Evolutionary conservation across 495 filamentous ascomycete species (phyloP).

Genomic region (Lichina pygmaea): DNA sequence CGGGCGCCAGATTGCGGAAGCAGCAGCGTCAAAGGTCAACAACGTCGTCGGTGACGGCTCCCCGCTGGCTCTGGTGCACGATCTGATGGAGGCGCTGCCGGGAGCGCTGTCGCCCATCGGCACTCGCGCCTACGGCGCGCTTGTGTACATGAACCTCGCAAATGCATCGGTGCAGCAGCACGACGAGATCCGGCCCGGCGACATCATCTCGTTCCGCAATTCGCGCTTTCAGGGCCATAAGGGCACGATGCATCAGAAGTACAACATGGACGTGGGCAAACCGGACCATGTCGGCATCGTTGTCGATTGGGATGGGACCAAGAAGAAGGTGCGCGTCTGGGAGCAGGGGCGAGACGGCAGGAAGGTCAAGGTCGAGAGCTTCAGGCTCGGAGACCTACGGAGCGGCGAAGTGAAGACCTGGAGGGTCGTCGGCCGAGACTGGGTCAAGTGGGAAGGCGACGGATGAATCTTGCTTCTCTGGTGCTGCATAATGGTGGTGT

Average conservation of each 20-base stretch:
- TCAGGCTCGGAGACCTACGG: constrained; percentile 70
- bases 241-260: constrained; percentile 85
- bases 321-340: constrained; percentile 91
- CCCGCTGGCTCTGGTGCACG: constrained; percentile 43
- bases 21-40: constrained; percentile 41
- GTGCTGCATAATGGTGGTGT: no score
- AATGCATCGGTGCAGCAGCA: constrained; percentile 74
- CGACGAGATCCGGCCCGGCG: constrained; percentile 84
- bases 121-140: constrained; percentile 63
- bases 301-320: constrained; percentile 95
- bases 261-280: constrained; percentile 65
- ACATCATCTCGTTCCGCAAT: constrained; percentile 83
- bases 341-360: constrained; percentile 87
- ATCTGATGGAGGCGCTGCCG: constrained; percentile 46
- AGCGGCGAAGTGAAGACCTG: constrained; percentile 95
- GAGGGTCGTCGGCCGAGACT: constrained; percentile 75
- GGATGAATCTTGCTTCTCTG: no score
- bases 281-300: constrained; percentile 90
- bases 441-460: constrained; percentile 52
- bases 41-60: constrained; percentile 63
- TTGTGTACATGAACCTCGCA: constrained; percentile 81
- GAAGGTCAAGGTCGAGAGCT: constrained; percentile 85
- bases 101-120: constrained; percentile 61
- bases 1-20: constrained; percentile 44
- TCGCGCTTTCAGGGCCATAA: constrained; percentile 89